Base-by-base conservation (phyloP, 2,329 filamentous ascomycete genomes). In the Apiospora hydei region DNA sequence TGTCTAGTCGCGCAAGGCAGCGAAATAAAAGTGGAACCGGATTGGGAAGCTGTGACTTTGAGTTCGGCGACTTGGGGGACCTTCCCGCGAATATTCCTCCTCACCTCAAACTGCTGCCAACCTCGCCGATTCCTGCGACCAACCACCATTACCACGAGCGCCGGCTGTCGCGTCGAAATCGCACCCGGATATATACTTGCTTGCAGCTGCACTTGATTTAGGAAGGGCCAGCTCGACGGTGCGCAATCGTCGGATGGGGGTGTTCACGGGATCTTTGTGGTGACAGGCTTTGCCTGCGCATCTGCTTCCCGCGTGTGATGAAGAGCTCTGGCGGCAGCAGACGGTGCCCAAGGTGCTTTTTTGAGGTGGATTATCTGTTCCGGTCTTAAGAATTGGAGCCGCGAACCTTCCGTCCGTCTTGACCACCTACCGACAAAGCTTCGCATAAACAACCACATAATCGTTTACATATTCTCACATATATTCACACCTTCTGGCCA, bases 271-370 rank as follows among this genome's bases (percentile, higher is more conserved):
- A 81, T 78, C 77, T 80, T 81, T 80, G 47, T 69, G 68, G 82
- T 83, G 82, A 84, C 84, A 83, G 86, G 87, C 87, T 84, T 70
- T 82, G 81, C 80, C 82, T 83, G 86, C 84, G 84, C 85, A 81
- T 81, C 74, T 76, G 71, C 73, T 69, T 66, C n/a, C 67, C 30
- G 71, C 53, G 26, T 53, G 44, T 71, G 38, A 69, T 57, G 44
- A 67, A 66, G 57, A 64, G 57, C 38, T 67, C 67, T 69, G 61
- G 67, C 67, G 67, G 44, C 67, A 64, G 57, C 21, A 64, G 57
- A 64, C 57, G 57, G 57, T 64, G 34, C 57, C 34, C 30, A 64
- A 64, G 57, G 57, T 64, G 57, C 57, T 64, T 64, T 64, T 64
- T 41, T 64, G 57, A 64, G 57, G 34, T 64, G 57, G 57, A 41